These are phyloP conservation scores for Zasmidium cellare DNA, from an alignment of 2,329 filamentous ascomycete genomes.

Conservation along the genomic window DNA sequence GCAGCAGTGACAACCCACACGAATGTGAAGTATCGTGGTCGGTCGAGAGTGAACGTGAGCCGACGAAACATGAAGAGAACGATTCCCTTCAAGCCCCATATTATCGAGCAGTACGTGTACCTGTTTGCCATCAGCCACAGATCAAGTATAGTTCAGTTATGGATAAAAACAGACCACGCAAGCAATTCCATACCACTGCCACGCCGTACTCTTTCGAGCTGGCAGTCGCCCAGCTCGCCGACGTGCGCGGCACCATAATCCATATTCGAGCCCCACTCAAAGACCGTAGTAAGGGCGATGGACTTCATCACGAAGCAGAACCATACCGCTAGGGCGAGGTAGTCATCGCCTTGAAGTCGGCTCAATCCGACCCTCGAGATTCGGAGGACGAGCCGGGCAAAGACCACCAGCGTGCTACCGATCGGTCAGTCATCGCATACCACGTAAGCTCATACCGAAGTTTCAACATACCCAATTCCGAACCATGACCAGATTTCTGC, in stretches of 20 bases:
- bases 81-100: conserved; percentile 11
- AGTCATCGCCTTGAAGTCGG: neutral
- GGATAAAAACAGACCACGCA: conserved; percentile 3
- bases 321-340: neutral
- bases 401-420: neutral
- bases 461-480: neutral
- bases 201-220: conserved; percentile 1
- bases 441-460: neutral
- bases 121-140: neutral
- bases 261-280: conserved; percentile 5
- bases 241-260: conserved; percentile 1
- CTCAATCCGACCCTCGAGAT: neutral
- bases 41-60: conserved; percentile 31
- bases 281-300: conserved; percentile 1
- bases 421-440: neutral
- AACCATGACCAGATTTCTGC: conserved; percentile 13
- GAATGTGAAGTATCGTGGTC: conserved; percentile 30
- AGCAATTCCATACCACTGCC: conserved; percentile 10
- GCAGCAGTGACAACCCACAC: conserved; percentile 25
- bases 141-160: too few relatives aligned
- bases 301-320: neutral
- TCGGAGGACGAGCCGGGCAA: neutral
- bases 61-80: conserved; percentile 26
- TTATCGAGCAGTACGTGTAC: conserved; percentile 7
- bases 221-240: neutral